Evolutionary conservation across 148 eudicot species (phyloP).

Genomic region (Suaeda aralocaspica): DNA sequence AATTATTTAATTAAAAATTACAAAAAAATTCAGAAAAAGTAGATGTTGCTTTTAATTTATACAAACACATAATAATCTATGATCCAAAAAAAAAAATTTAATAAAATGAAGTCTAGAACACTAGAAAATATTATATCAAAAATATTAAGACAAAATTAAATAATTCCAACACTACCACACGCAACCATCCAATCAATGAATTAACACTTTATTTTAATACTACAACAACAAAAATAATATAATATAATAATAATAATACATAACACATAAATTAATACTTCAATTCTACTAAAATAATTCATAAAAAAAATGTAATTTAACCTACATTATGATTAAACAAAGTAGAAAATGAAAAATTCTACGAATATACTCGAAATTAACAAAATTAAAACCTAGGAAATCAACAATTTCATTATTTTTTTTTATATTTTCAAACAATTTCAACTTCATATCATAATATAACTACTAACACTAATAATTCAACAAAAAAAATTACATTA

Average conservation of each 20-base stretch:
- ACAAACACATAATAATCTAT: conserved; percentile 3
- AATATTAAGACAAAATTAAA: not conserved
- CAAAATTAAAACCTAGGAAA: not conserved
- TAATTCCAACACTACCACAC: conserved; percentile 3
- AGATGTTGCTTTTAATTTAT: not conserved
- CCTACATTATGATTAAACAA: no score
- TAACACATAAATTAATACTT: not conserved
- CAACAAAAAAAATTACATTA: no score
- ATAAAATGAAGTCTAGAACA: not conserved
- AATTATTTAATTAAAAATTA: not conserved
- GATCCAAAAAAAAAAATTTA: no score
- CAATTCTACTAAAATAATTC: not conserved
- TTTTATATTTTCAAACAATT: no score
- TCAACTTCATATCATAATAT: no score
- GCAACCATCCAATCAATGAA: conserved; percentile 33
- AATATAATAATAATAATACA: not conserved
- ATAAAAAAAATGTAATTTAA: not conserved
- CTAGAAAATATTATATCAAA: conserved; percentile 26
- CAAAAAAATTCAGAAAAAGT: conserved; percentile 6
- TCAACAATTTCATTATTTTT: not conserved
- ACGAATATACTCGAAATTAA: not conserved
- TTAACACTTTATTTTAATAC: not conserved
- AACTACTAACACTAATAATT: no score
- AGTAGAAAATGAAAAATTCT: conserved; percentile 7
- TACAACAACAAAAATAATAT: not conserved